Evolutionary conservation across 805 yeast species (phyloP).

Genomic region (Komagataella kurtzmanii): DNA sequence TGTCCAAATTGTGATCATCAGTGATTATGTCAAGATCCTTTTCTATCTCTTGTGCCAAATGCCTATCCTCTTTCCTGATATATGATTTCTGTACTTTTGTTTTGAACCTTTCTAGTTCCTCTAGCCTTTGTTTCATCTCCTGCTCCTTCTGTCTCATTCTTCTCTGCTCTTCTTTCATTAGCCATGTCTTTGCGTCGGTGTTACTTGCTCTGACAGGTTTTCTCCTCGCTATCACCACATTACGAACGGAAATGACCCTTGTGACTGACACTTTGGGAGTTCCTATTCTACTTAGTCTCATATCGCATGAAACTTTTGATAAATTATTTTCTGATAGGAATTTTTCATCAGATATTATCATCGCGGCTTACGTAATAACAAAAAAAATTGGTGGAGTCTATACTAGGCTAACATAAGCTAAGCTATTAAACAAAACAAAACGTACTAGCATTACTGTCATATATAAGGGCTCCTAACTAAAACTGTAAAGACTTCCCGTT

Average conservation of each 20-base stretch:
- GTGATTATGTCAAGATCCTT: constrained; percentile 9
- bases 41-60: constrained; percentile 6
- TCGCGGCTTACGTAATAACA: not conserved
- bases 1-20: constrained; percentile 7
- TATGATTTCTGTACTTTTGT: constrained; percentile 11
- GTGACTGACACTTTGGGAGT: not conserved
- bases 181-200: not conserved
- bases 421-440: not conserved
- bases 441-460: not conserved
- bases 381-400: not conserved
- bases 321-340: not conserved
- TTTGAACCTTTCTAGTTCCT: constrained; percentile 16
- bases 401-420: not conserved
- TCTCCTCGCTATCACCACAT: not conserved
- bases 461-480: not conserved
- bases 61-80: constrained; percentile 9
- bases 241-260: not conserved
- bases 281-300: not conserved
- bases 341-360: not conserved
- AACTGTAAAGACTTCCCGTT: not conserved
- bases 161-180: not conserved
- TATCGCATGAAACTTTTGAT: not conserved
- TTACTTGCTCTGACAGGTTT: not conserved
- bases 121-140: constrained; percentile 1
- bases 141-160: not conserved